A percentile compares a stretch with the other conserved stretches of the same genome.
phyloP scores from a whole-genome alignment of 176 grass and related monocot genomes.

The Ensete glaucum region DNA sequence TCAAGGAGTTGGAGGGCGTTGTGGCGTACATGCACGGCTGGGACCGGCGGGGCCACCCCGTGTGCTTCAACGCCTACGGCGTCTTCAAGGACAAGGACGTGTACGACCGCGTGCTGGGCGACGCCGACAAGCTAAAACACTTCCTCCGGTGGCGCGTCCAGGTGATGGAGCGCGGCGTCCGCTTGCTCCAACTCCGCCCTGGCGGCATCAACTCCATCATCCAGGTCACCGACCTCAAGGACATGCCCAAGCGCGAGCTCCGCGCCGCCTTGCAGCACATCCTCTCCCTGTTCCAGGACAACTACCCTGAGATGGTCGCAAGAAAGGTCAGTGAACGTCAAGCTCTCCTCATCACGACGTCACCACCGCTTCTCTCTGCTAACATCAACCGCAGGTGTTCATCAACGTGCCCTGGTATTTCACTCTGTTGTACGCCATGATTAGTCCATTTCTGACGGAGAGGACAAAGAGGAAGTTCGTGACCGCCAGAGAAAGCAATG shows the following conservation, averaged over 20 bases:
- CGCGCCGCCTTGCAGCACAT: slow-evolving; percentile 70
- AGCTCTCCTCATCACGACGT: background rate
- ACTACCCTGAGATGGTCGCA: slow-evolving; percentile 74
- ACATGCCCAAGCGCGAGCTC: slow-evolving; percentile 28
- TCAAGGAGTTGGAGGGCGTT: too few species aligned
- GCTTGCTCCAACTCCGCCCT: slow-evolving; percentile 25
- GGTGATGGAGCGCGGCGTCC: too few species aligned
- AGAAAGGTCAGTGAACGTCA: slow-evolving; percentile 42
- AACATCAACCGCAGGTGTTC: slow-evolving; percentile 42
- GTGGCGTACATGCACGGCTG: too few species aligned
- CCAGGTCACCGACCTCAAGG: too few species aligned
- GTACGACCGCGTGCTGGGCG: slow-evolving; percentile 67
- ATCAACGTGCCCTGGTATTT: slow-evolving; percentile 95
- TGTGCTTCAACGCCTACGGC: too few species aligned
- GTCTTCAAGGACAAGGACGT: slow-evolving; percentile 66
- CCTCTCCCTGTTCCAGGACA: slow-evolving; percentile 16
- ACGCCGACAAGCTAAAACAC: slow-evolving; percentile 26
- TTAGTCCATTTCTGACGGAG: slow-evolving; percentile 28
- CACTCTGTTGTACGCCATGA: slow-evolving; percentile 74
- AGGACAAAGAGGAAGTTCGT: background rate
- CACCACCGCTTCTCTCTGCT: background rate
- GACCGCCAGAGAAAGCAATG: slow-evolving; percentile 77
- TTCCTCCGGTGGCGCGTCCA: too few species aligned
- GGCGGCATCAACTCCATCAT: slow-evolving; percentile 24
- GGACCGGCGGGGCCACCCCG: too few species aligned